Evolutionary conservation across 306 rosid genomes (phyloP).

Genomic region (Cajanus cajan): DNA sequence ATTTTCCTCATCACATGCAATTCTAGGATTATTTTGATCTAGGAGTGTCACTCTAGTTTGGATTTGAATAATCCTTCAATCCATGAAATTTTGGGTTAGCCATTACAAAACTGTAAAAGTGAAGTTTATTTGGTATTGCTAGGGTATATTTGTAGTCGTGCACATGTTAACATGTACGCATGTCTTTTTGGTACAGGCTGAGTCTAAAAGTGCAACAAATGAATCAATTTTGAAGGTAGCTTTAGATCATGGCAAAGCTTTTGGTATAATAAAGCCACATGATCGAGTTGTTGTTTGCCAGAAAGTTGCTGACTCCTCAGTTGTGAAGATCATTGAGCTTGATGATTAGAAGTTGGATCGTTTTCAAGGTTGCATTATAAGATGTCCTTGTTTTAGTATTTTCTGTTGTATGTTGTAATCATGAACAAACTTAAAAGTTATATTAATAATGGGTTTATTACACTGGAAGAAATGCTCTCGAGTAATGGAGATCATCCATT

Average conservation of each 20-base stretch:
- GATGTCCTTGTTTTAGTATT: conserved; percentile 9
- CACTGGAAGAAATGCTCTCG: neutral
- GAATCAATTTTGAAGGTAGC: conserved; percentile 91
- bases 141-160: neutral
- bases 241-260: conserved; percentile 77
- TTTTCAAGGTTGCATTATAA: conserved; percentile 17
- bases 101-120: neutral
- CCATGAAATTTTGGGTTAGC: neutral
- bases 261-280: conserved; percentile 72
- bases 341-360: conserved; percentile 47
- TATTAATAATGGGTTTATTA: neutral
- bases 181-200: conserved; percentile 56
- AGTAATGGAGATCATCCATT: neutral
- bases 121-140: neutral
- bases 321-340: conserved; percentile 90
- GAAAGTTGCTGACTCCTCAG: conserved; percentile 85
- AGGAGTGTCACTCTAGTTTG: neutral
- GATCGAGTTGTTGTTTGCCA: conserved; percentile 92
- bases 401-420: neutral
- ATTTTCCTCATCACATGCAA: neutral
- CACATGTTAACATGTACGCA: neutral
- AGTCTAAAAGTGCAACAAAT: conserved; percentile 66
- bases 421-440: neutral
- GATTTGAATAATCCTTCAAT: neutral
- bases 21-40: neutral